phyloP scores from a whole-genome alignment of 2,329 filamentous ascomycete genomes.

The Fusarium euwallaceae region DNA sequence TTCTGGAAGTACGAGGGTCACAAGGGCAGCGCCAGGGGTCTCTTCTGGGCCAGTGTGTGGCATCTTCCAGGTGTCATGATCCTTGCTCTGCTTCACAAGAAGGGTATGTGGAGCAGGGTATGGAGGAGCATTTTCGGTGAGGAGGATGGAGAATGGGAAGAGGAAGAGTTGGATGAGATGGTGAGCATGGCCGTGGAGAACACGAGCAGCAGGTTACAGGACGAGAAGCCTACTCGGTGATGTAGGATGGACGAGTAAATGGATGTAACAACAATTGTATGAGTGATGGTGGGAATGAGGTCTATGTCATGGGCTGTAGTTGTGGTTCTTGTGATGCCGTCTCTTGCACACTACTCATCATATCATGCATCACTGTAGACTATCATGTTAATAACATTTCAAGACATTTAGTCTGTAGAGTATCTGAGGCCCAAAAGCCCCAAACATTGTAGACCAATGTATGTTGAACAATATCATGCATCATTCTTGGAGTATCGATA shows the following conservation, averaged over 20 bases:
- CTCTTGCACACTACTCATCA: conserved; percentile 28
- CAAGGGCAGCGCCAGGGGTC: conserved; percentile 81
- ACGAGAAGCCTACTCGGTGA: conserved; percentile 33
- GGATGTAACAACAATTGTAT: conserved; percentile 46
- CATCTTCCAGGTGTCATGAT: conserved; percentile 92
- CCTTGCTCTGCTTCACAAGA: conserved; percentile 91
- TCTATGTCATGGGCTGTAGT: conserved; percentile 9
- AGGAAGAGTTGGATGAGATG: conserved; percentile 65
- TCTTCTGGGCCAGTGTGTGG: conserved; percentile 99
- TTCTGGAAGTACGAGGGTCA: conserved; percentile 87
- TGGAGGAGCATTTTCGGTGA: conserved; percentile 77
- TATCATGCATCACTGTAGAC: conserved; percentile 30
- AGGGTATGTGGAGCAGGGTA: conserved; percentile 88
- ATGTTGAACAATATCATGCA: neutral
- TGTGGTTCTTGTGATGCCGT: conserved; percentile 13
- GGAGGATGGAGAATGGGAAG: conserved; percentile 69
- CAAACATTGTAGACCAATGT: neutral
- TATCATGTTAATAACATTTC: conserved; percentile 21
- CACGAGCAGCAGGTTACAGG: conserved; percentile 33
- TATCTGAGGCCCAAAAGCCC: neutral
- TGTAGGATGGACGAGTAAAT: conserved; percentile 24
- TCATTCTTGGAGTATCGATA: neutral
- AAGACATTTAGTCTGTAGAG: neutral
- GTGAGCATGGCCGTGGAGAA: conserved; percentile 51
- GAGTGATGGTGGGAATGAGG: conserved; percentile 26